phyloP scores from a whole-genome alignment of 2,329 filamentous ascomycete species.

The Talaromyces verruculosus region DNA sequence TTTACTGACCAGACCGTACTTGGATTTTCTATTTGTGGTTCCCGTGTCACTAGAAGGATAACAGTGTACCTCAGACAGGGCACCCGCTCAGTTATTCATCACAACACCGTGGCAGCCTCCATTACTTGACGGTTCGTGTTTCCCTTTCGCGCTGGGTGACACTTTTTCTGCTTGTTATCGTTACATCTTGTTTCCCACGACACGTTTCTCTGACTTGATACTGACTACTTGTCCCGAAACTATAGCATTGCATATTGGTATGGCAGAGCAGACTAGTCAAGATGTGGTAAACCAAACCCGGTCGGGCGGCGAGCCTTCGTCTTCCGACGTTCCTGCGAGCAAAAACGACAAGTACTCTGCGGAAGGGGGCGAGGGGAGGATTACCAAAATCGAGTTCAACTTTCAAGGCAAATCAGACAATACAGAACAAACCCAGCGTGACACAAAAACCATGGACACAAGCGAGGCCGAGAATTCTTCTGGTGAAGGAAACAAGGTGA shows the following conservation, averaged over 20 bases:
- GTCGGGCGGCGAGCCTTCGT: conserved; percentile 64
- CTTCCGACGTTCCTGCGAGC: conserved; percentile 66
- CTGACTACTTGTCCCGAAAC: neutral
- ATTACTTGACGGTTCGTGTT: conserved; percentile 47
- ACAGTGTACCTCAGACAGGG: conserved; percentile 16
- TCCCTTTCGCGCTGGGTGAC: neutral
- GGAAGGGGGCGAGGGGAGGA: conserved; percentile 50
- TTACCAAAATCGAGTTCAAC: conserved; percentile 41
- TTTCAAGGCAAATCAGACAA: conserved; percentile 31
- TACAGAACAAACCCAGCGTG: conserved; percentile 29
- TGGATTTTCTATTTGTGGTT: conserved; percentile 9
- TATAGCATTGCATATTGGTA: conserved; percentile 62
- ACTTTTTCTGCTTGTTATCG: neutral
- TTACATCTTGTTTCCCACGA: neutral
- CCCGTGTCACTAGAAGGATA: conserved; percentile 15
- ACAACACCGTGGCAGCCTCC: conserved; percentile 45
- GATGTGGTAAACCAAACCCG: conserved; percentile 71
- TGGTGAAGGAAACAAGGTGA: conserved; percentile 34
- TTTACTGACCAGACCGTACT: conserved; percentile 3
- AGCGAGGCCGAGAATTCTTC: conserved; percentile 29
- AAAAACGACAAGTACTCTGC: conserved; percentile 55
- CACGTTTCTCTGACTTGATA: neutral
- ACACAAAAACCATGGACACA: conserved; percentile 27
- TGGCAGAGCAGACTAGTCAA: conserved; percentile 69
- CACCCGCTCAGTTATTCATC: conserved; percentile 26